Conservation (phyloP, 2,329 filamentous ascomycete genomes). For the Botryotinia narcissicola region DNA sequence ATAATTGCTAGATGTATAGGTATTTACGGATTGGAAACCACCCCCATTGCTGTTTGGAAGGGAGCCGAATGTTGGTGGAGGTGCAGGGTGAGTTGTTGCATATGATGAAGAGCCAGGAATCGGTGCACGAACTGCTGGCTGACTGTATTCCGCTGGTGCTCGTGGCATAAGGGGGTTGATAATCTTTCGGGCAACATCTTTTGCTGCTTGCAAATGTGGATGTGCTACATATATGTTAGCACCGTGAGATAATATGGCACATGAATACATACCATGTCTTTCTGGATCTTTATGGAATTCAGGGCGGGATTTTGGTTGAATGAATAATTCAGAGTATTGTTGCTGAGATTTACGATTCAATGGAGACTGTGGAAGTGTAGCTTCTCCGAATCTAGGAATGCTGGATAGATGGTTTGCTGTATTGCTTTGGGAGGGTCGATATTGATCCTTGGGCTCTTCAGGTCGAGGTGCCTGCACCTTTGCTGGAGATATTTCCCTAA, state of each 20-base stretch:
- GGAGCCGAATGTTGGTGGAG: conserved; percentile 34
- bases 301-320: conserved; percentile 36
- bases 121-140: conserved; percentile 30
- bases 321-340: conserved; percentile 33
- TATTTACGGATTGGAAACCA: conserved; percentile 35
- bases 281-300: conserved; percentile 36
- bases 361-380: conserved; percentile 37
- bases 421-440: conserved; percentile 18
- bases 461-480: conserved; percentile 31
- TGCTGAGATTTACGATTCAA: conserved; percentile 32
- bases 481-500: conserved; percentile 38
- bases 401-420: conserved; percentile 21
- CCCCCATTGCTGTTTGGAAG: conserved; percentile 34
- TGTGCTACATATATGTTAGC: conserved; percentile 26
- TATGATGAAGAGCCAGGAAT: conserved; percentile 27
- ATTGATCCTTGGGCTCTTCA: conserved; percentile 30
- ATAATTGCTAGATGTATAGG: conserved; percentile 30
- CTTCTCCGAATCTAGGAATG: conserved; percentile 36
- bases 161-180: conserved; percentile 33
- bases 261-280: conserved; percentile 27
- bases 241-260: not conserved
- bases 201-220: conserved; percentile 35
- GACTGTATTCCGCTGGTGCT: conserved; percentile 31
- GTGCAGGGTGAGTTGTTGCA: conserved; percentile 35
- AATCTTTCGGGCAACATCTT: conserved; percentile 32